A percentile compares a stretch with the other conserved stretches of the same genome.
Evolutionary conservation across 306 rosid genomes (phyloP).

Genomic region (Mimosa bimucronata): DNA sequence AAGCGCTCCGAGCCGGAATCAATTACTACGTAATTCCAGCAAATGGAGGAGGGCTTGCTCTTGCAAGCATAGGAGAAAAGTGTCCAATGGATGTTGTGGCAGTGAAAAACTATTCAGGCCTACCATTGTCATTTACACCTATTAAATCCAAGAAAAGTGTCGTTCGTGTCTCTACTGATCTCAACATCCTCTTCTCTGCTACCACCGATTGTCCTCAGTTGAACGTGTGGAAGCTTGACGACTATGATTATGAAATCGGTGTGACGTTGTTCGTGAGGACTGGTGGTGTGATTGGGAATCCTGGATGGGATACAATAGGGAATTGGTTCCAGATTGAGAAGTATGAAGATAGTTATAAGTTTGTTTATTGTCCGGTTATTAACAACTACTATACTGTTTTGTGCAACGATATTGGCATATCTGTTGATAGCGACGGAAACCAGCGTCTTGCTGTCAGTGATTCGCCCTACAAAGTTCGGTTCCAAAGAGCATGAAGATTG

Average conservation of each 20-base stretch:
- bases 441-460: constrained; percentile 23
- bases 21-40: constrained; percentile 42
- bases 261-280: constrained; percentile 36
- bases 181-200: constrained; percentile 49
- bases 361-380: constrained; percentile 61
- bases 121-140: constrained; percentile 26
- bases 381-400: constrained; percentile 41
- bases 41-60: constrained; percentile 43
- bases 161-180: constrained; percentile 44
- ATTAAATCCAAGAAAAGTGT: constrained; percentile 39
- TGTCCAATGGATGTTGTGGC: constrained; percentile 53
- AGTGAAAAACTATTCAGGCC: constrained; percentile 22
- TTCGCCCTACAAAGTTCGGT: constrained; percentile 21
- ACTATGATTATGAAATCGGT: background rate
- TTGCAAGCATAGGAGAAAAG: constrained; percentile 22
- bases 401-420: constrained; percentile 49
- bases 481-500: background rate
- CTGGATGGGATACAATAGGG: constrained; percentile 22
- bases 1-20: constrained; percentile 26
- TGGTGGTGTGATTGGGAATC: constrained; percentile 48
- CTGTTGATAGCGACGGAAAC: constrained; percentile 23
- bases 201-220: constrained; percentile 31
- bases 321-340: constrained; percentile 65
- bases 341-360: constrained; percentile 42
- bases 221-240: constrained; percentile 50